Evolutionary conservation across 208 protist genomes (phyloP).

Genomic region (Blastocrithidia nonstop): DNA sequence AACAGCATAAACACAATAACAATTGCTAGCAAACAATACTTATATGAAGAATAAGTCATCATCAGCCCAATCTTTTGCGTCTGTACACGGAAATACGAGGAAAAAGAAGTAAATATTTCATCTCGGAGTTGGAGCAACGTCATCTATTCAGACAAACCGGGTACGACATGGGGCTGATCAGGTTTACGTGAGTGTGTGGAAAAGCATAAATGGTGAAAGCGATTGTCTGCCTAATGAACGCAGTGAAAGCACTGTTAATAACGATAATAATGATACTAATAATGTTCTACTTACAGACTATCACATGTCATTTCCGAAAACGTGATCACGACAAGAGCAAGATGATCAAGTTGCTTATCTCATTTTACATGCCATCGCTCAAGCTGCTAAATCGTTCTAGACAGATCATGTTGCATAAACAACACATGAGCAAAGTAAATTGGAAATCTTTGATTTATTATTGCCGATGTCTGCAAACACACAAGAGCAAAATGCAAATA

Average conservation of each 20-base stretch:
- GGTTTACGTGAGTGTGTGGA: constrained; percentile 37
- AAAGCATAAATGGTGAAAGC: too few species aligned
- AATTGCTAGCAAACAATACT: background rate
- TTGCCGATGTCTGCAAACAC: too few species aligned
- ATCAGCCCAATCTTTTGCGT: background rate
- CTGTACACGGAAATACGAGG: background rate
- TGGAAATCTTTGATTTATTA: too few species aligned
- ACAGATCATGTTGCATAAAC: too few species aligned
- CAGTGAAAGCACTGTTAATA: too few species aligned
- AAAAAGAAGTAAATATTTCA: background rate
- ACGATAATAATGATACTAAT: too few species aligned
- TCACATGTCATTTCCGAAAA: constrained; percentile 17
- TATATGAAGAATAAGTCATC: background rate
- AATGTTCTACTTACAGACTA: too few species aligned
- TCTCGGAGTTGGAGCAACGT: constrained; percentile 46
- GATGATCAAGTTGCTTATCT: constrained; percentile 28
- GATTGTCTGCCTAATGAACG: too few species aligned
- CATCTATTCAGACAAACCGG: constrained; percentile 21
- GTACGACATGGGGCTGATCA: constrained; percentile 15
- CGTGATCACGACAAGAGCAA: constrained; percentile 15
- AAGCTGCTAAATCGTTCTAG: constrained; percentile 5
- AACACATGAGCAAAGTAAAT: too few species aligned
- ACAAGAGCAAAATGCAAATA: too few species aligned
- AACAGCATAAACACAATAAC: constrained; percentile 1
- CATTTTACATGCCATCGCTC: constrained; percentile 26